Evolutionary conservation across 2,329 filamentous ascomycete species (phyloP).

Genomic region (Chaetomium globosum): DNA sequence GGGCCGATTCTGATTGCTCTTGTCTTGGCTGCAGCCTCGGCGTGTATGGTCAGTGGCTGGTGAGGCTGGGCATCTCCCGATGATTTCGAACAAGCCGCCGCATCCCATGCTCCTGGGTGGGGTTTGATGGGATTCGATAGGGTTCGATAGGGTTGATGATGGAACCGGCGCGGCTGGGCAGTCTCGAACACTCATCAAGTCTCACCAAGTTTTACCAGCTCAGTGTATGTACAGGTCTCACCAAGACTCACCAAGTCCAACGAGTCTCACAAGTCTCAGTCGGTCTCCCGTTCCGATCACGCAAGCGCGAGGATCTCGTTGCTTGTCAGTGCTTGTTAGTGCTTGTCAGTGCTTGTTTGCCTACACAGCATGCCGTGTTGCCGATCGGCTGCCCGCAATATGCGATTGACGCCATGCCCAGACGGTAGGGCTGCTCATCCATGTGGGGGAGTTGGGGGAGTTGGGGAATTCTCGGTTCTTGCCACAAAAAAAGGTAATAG

Average conservation of each 20-base stretch:
- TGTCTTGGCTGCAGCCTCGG: slow-evolving; percentile 15
- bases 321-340: not conserved
- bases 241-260: not conserved
- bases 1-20: not conserved
- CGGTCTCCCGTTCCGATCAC: not conserved
- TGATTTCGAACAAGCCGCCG: not conserved
- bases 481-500: not conserved
- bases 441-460: not conserved
- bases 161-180: not conserved
- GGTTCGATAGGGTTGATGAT: not conserved
- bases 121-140: not conserved
- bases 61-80: not conserved
- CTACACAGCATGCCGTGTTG: not conserved
- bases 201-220: not conserved
- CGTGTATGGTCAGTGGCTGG: not conserved
- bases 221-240: too few species aligned
- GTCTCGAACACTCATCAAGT: not conserved
- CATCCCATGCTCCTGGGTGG: not conserved
- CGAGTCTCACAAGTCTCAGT: not conserved
- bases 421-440: not conserved
- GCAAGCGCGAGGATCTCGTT: not conserved
- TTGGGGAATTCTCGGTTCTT: not conserved
- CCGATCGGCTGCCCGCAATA: not conserved
- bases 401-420: not conserved
- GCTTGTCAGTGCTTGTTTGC: not conserved